Evolutionary conservation across 192 early-diverging fungal species (phyloP).

Genomic region (Kappamyces sp.): DNA sequence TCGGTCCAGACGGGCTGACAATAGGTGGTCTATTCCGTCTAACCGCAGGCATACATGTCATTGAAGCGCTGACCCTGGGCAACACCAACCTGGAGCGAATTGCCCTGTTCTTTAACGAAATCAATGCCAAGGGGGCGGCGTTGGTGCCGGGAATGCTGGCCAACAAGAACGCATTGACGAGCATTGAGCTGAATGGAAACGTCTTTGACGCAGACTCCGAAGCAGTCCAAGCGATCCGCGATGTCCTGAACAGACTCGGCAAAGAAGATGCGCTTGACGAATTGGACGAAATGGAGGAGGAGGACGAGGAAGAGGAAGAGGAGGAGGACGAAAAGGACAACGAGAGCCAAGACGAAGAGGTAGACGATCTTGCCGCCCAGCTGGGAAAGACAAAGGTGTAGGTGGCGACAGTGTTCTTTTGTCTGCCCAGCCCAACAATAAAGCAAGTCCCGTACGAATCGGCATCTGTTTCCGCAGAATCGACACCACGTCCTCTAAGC

Average conservation of each 20-base stretch:
- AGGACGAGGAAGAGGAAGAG: slow-evolving; percentile 65
- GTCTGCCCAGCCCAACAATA: no score
- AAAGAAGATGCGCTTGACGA: slow-evolving; percentile 80
- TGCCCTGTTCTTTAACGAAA: slow-evolving; percentile 84
- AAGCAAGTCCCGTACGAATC: no score
- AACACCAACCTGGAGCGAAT: slow-evolving; percentile 51
- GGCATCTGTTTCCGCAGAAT: no score
- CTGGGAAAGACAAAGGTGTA: slow-evolving; percentile 18
- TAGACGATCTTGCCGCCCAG: slow-evolving; percentile 13
- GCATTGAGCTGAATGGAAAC: slow-evolving; percentile 89
- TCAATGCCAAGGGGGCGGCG: slow-evolving; percentile 63
- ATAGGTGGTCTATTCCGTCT: no score
- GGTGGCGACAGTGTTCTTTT: not conserved
- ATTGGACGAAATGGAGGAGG: slow-evolving; percentile 89
- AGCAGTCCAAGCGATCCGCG: slow-evolving; percentile 66
- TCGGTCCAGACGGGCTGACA: no score
- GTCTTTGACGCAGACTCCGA: slow-evolving; percentile 75
- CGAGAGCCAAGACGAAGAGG: slow-evolving; percentile 30
- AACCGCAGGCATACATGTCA: slow-evolving; percentile 34
- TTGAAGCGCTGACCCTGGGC: slow-evolving; percentile 58
- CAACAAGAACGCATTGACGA: slow-evolving; percentile 57
- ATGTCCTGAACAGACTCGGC: slow-evolving; percentile 61
- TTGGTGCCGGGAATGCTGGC: slow-evolving; percentile 61
- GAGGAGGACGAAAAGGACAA: slow-evolving; percentile 40
- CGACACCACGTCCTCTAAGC: no score